Evolutionary conservation across 768 basidiomycete species (phyloP).

Genomic region (Tremella mesenterica): DNA sequence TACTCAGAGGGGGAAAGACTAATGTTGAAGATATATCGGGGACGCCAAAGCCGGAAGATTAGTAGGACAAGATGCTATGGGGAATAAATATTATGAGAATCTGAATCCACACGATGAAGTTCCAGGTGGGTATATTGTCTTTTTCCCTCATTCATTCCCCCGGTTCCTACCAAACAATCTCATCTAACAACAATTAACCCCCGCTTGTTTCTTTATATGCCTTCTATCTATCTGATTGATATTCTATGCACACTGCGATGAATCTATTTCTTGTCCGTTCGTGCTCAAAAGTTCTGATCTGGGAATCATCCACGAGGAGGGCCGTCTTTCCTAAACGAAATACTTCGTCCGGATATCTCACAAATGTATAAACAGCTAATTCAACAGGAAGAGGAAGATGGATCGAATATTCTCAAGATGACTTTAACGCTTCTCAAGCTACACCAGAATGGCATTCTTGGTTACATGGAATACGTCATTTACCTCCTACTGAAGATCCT

Average conservation of each 20-base stretch:
- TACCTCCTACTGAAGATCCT: slow-evolving; percentile 66
- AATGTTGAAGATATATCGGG: slow-evolving; percentile 65
- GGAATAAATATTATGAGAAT: slow-evolving; percentile 92
- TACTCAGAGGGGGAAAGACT: no score
- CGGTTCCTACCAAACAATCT: background rate
- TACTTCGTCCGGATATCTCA: no score
- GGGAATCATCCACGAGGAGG: background rate
- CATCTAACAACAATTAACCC: background rate
- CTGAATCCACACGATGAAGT: slow-evolving; percentile 74
- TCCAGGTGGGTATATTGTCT: slow-evolving; percentile 63
- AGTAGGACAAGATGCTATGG: slow-evolving; percentile 52
- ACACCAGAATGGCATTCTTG: slow-evolving; percentile 97
- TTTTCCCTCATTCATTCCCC: background rate
- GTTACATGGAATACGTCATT: slow-evolving; percentile 79
- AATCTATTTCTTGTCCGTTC: no score
- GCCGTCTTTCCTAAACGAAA: background rate
- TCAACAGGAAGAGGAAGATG: slow-evolving; percentile 81
- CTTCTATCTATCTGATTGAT: no score
- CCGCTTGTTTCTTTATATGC: background rate
- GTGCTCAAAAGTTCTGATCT: no score
- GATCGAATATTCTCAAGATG: slow-evolving; percentile 88
- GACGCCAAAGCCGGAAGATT: slow-evolving; percentile 79
- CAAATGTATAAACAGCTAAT: no score
- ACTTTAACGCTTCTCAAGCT: slow-evolving; percentile 85
- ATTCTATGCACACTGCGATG: no score